phyloP scores from a whole-genome alignment of 2,329 filamentous ascomycete genomes.

The Exophiala xenobiotica region DNA sequence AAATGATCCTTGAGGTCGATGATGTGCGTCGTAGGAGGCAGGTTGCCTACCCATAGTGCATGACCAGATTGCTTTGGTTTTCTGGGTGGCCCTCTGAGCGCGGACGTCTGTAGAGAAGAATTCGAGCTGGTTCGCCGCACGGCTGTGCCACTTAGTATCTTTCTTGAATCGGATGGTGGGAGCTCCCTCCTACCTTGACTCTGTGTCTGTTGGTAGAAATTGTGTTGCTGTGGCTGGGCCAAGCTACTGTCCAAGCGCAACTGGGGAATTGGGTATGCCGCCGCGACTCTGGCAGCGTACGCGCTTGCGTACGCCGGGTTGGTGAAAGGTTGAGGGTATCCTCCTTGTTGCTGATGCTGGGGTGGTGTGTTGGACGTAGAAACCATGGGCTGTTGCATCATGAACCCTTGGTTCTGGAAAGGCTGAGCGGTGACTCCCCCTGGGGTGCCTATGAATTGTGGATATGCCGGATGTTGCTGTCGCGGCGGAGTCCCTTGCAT shows the following conservation, averaged over 20 bases:
- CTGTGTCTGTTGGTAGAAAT: slow-evolving; percentile 18
- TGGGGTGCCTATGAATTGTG: slow-evolving; percentile 12
- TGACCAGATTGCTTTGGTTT: slow-evolving; percentile 73
- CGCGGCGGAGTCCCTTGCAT: slow-evolving; percentile 23
- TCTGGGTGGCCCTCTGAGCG: slow-evolving; percentile 62
- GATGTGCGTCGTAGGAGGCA: slow-evolving; percentile 79
- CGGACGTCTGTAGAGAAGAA: slow-evolving; percentile 33
- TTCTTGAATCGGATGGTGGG: slow-evolving; percentile 1
- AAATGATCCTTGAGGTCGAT: slow-evolving; percentile 89
- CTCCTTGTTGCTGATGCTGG: slow-evolving; percentile 15
- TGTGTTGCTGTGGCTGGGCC: slow-evolving; percentile 4
- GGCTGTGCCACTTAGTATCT: slow-evolving; percentile 7
- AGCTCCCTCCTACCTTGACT: slow-evolving; percentile 20
- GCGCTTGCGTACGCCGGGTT: slow-evolving; percentile 5
- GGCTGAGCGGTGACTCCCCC: slow-evolving; percentile 4
- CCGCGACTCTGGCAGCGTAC: slow-evolving; percentile 13
- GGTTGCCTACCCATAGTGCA: slow-evolving; percentile 93
- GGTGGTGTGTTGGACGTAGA: slow-evolving; percentile 5
- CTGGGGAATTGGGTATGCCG: slow-evolving; percentile 24
- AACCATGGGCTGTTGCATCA: slow-evolving; percentile 20
- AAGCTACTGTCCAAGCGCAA: slow-evolving; percentile 23
- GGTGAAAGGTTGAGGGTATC: slow-evolving; percentile 14
- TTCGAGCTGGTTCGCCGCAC: slow-evolving; percentile 30
- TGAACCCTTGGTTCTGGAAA: slow-evolving; percentile 15
- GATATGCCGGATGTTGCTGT: slow-evolving; percentile 22